Evolutionary conservation across 805 yeast species (phyloP), one percentile per base, ranked within the genome.

Genomic region (Myxozyma nipponensis): DNA sequence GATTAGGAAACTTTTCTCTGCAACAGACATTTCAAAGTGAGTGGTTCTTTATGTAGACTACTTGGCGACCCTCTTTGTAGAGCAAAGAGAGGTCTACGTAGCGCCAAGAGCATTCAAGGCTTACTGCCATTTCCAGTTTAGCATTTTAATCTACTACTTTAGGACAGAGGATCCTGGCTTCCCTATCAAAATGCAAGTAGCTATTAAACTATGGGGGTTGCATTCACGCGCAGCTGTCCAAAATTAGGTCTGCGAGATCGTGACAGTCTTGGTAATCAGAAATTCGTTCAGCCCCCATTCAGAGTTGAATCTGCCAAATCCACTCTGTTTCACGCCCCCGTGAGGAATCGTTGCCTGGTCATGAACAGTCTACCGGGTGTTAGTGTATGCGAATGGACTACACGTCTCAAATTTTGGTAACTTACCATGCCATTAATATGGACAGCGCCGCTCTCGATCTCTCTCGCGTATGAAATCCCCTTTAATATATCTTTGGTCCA

Each of bases 281-380:
- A 84, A 85, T 66, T 86, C 93, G 49, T 84, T 87, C 45, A 84
- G 65, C 36, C 93, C 93, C 64, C 79, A 81, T 62, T 77, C 76
- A 22, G 89, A 82, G 49, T 89, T 90, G 69, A 84, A 90, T 67
- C 89, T 78, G 47, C 93, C 91, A 60, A 82, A 83, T 1, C 91
- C 95, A 34, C 86, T 80, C 67, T 83, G 79, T 63, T 83, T 83
- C 42, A 85, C 75, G 45, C 95, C 95, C 21, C 95, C 95, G 62
- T 82, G 82, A 39, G 86, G 86, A 54, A 81, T 63, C n/a, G 83
- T 74, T 18, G 84, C 77, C 56, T 73, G 64, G 39, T 62, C 62
- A 22, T 59, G 61, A 5, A 58, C 61, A 9, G 62, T 58, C 57
- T 50, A 15, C 6, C n/a, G n/a, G n/a, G n/a, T n/a, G 41, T 42